phyloP scores from a whole-genome alignment of 805 yeast species.

The Candida lessepsii region DNA sequence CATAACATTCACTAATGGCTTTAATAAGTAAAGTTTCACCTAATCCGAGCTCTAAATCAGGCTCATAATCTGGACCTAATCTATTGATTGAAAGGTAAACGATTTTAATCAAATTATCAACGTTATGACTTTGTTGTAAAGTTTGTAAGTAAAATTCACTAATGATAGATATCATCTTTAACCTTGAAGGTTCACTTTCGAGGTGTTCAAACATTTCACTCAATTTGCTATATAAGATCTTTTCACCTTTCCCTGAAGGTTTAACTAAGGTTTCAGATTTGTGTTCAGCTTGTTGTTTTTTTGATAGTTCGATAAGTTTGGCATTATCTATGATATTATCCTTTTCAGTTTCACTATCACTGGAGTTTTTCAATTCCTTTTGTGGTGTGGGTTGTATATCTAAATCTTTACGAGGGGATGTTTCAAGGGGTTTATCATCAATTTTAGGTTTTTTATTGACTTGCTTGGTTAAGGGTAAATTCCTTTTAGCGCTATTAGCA shows the following conservation, averaged over 20 bases:
- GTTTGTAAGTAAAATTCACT: slow-evolving; percentile 71
- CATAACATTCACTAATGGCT: slow-evolving; percentile 88
- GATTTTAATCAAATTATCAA: slow-evolving; percentile 58
- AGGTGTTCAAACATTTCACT: slow-evolving; percentile 71
- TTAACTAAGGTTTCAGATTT: slow-evolving; percentile 11
- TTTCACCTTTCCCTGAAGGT: slow-evolving; percentile 7
- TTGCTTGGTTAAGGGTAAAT: no score
- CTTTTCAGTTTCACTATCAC: no score
- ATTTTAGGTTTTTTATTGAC: no score
- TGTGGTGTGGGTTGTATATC: no score
- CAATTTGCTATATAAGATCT: slow-evolving; percentile 39
- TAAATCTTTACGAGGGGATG: no score
- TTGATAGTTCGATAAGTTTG: slow-evolving; percentile 13
- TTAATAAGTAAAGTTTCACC: slow-evolving; percentile 89
- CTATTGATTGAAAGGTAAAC: slow-evolving; percentile 85
- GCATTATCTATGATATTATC: slow-evolving; percentile 4
- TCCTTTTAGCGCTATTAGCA: neutral
- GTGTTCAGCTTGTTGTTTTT: slow-evolving; percentile 14
- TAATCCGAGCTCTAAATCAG: slow-evolving; percentile 85
- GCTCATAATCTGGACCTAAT: slow-evolving; percentile 92
- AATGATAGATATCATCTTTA: slow-evolving; percentile 75
- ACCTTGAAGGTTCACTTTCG: slow-evolving; percentile 77
- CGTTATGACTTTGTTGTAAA: slow-evolving; percentile 39
- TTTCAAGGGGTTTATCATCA: neutral
- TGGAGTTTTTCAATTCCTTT: no score